A percentile compares a stretch with the other conserved stretches of the same genome.
phyloP scores from a whole-genome alignment of 75 land plant species.

The Adiantum capillusveneris region DNA sequence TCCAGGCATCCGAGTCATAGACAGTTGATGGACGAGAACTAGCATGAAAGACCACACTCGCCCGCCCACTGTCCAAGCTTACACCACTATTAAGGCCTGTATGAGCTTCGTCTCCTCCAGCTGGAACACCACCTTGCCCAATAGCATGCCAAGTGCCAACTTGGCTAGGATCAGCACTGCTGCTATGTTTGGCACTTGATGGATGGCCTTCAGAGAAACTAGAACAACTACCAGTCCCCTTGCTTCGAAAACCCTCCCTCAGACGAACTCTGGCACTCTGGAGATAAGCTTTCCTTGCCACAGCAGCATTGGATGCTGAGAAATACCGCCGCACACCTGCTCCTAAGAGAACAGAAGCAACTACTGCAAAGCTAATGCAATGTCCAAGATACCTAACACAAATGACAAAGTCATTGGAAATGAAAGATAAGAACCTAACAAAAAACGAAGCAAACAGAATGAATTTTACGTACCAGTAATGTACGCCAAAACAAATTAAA shows the following conservation, averaged over 20 bases:
- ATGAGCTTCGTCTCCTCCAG: conserved; percentile 33
- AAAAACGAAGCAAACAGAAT: too few species aligned
- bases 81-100: conserved; percentile 55
- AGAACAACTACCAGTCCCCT: conserved; percentile 76
- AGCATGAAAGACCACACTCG: conserved; percentile 53
- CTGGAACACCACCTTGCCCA: conserved; percentile 18
- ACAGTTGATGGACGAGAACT: conserved; percentile 52
- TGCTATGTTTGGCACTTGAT: conserved; percentile 84
- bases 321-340: conserved; percentile 85
- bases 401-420: not conserved
- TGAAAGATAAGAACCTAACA: too few species aligned
- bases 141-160: conserved; percentile 49
- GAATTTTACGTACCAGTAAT: conserved; percentile 72
- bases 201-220: conserved; percentile 97
- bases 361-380: conserved; percentile 95
- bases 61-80: conserved; percentile 67
- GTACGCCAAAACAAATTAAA: conserved; percentile 95
- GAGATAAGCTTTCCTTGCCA: conserved; percentile 90
- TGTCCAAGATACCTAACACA: conserved; percentile 90
- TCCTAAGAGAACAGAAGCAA: conserved; percentile 83
- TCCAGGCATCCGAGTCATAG: conserved; percentile 46
- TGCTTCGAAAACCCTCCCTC: conserved; percentile 82
- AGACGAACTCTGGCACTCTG: conserved; percentile 85
- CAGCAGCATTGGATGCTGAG: conserved; percentile 58
- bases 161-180: conserved; percentile 67